Base-by-base conservation (phyloP, 2,329 filamentous ascomycete genomes). In the Fusarium nanum region DNA sequence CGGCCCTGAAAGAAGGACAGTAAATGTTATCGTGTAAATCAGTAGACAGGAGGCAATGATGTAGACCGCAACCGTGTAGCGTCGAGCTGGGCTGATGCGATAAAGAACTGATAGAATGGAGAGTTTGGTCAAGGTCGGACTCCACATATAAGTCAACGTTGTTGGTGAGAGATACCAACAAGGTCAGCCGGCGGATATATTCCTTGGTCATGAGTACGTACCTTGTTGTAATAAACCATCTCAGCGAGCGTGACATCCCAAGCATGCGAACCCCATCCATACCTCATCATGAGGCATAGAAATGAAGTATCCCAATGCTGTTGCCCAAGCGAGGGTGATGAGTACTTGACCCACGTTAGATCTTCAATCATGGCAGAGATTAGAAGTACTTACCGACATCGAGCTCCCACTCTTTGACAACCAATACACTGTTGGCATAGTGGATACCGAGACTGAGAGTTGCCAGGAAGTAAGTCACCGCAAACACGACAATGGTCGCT, bases 241-340 rank as follows among this genome's bases (percentile, higher is more conserved):
- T 58, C 47, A 5, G 47, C 56, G 10, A 58, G 27, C 1, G 56
- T 42, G 4, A 58, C 47, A 23, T 58, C 47, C 46, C 56, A 57
- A 32, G 30, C 41, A 41, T 60, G 42, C 6, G 50, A 40, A 0
- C 57, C 57, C 57, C 57, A 56, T 18, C 57, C 50, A 3, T 56
- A 60, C 50, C 47, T 60, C 41, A 60, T 60, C 32, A 57, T 47
- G 7, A 60, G 56, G 20, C 23, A 46, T 13, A 10, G 50, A 56
- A 41, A 60, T 25, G 2, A 56, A 60, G 41, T 56, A 59, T 8
- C 56, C 56, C 25, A 60, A 12, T 3, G 41, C 56, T 0, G 16
- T 9, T 5, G 7, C 40, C 41, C 41, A 60, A 2, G 56, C 41
- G 2, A 56, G 49, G 14, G 56, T 47, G 7, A 60, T 56, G 9